These are phyloP conservation scores for Fusarium incarnatum DNA, from an alignment of 2,329 filamentous ascomycete species.

Conservation along the genomic window DNA sequence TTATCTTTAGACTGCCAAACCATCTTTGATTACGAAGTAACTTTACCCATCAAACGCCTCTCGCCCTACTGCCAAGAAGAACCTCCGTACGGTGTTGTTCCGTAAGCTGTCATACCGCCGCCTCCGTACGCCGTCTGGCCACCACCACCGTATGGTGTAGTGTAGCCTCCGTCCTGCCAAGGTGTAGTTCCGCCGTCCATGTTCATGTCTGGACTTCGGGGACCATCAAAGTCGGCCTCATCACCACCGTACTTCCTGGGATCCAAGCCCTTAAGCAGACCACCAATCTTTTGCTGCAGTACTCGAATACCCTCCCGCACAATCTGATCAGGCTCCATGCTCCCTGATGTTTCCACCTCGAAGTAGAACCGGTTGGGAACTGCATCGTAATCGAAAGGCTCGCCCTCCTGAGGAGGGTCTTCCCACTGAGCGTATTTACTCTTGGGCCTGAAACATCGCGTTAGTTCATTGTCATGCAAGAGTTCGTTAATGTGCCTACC, in stretches of 20 bases:
- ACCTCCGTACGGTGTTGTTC: slow-evolving; percentile 65
- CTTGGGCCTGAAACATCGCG: slow-evolving; percentile 71
- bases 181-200: slow-evolving; percentile 67
- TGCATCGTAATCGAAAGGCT: slow-evolving; percentile 91
- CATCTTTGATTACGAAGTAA: slow-evolving; percentile 39
- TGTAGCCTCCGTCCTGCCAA: slow-evolving; percentile 74
- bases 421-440: slow-evolving; percentile 84
- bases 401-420: slow-evolving; percentile 81
- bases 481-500: slow-evolving; percentile 65
- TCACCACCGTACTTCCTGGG: slow-evolving; percentile 63
- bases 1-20: slow-evolving; percentile 27
- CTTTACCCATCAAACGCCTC: slow-evolving; percentile 43
- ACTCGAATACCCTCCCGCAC: slow-evolving; percentile 89
- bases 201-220: slow-evolving; percentile 73
- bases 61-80: slow-evolving; percentile 59
- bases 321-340: slow-evolving; percentile 88
- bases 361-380: slow-evolving; percentile 89
- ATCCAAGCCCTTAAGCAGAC: slow-evolving; percentile 72
- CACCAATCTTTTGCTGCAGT: slow-evolving; percentile 89
- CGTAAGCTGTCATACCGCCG: slow-evolving; percentile 73
- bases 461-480: slow-evolving; percentile 1
- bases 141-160: slow-evolving; percentile 71
- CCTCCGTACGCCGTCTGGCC: slow-evolving; percentile 74
- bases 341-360: slow-evolving; percentile 90
- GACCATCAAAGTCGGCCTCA: slow-evolving; percentile 70